phyloP scores from a whole-genome alignment of 2,329 filamentous ascomycete species.

The Teratosphaeria destructans region DNA sequence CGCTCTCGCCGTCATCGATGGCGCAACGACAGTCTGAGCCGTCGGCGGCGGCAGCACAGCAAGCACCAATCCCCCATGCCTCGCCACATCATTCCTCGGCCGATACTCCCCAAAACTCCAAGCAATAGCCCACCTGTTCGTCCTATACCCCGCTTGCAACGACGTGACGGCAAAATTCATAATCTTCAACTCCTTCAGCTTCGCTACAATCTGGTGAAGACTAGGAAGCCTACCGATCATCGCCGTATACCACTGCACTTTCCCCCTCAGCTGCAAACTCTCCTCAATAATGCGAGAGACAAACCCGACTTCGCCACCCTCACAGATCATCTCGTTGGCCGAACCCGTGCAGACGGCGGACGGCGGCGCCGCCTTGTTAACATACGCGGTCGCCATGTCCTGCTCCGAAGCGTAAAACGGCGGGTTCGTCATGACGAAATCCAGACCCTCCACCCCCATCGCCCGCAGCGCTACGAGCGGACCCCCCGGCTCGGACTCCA shows the following conservation, averaged over 20 bases:
- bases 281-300: constrained; percentile 61
- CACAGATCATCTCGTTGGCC: constrained; percentile 61
- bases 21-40: constrained; percentile 34
- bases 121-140: constrained; percentile 73
- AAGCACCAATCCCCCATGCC: constrained; percentile 19
- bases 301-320: constrained; percentile 68
- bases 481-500: constrained; percentile 35
- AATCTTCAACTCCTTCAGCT: constrained; percentile 47
- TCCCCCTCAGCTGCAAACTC: constrained; percentile 48
- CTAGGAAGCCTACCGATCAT: constrained; percentile 79
- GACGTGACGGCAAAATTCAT: constrained; percentile 74
- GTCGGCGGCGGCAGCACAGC: constrained; percentile 37
- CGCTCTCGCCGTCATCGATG: constrained; percentile 14
- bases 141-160: constrained; percentile 67
- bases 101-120: constrained; percentile 71
- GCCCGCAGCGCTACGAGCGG: constrained; percentile 55
- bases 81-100: constrained; percentile 40
- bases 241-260: constrained; percentile 76
- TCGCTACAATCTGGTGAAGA: constrained; percentile 49
- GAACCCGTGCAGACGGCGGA: constrained; percentile 25
- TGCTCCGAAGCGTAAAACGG: constrained; percentile 75
- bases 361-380: constrained; percentile 59
- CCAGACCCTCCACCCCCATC: constrained; percentile 45
- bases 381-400: constrained; percentile 53
- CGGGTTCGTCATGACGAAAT: constrained; percentile 90